These are phyloP conservation scores for Pulicaria dysenterica DNA, from an alignment of 129 eudicot genomes.

Conservation along the genomic window DNA sequence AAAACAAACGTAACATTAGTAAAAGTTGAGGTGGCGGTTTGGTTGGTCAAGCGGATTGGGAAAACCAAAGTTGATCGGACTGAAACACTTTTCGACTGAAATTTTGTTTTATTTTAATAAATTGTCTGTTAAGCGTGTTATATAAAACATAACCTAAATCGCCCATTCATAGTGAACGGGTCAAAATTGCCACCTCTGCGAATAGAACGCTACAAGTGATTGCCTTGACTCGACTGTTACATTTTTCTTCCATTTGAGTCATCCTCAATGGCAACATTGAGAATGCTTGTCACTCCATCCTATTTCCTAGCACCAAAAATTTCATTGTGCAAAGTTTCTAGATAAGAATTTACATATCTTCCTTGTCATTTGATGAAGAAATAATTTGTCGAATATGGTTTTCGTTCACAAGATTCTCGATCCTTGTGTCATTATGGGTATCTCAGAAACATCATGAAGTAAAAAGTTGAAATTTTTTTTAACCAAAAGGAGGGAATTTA, in stretches of 20 bases:
- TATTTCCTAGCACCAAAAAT: background rate
- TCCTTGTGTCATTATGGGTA: background rate
- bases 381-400: background rate
- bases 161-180: background rate
- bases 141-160: background rate
- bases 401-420: background rate
- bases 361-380: background rate
- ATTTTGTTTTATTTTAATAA: background rate
- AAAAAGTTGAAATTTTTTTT: background rate
- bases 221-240: background rate
- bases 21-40: background rate
- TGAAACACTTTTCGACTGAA: background rate
- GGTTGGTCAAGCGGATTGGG: background rate
- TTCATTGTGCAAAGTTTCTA: background rate
- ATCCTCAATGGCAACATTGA: background rate
- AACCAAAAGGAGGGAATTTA: background rate
- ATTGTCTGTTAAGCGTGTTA: background rate
- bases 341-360: background rate
- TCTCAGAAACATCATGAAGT: background rate
- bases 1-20: background rate
- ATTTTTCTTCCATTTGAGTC: background rate
- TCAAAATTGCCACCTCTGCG: background rate
- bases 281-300: background rate
- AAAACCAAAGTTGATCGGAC: too few relatives aligned
- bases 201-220: background rate